phyloP scores from a whole-genome alignment of 495 filamentous ascomycete species.

The Aspergillus campestris region DNA sequence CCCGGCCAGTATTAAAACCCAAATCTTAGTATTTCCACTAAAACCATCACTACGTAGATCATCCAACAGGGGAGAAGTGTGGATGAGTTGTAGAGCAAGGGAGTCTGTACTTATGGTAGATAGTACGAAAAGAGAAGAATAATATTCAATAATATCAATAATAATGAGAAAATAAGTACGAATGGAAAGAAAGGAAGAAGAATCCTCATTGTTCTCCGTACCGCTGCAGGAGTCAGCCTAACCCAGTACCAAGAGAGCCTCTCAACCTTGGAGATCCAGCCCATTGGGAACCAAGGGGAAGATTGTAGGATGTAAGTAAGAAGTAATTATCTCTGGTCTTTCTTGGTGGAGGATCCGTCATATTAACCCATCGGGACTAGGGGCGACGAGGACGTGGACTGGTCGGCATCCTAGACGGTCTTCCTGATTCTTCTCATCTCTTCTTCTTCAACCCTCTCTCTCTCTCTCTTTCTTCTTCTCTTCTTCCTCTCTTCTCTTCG shows the following conservation, averaged over 20 bases:
- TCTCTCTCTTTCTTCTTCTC: constrained; percentile 4
- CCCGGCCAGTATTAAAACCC: too few relatives aligned
- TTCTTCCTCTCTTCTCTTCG: constrained; percentile 5
- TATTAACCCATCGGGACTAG: constrained; percentile 44
- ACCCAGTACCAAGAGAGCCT: too few relatives aligned
- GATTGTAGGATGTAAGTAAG: too few relatives aligned
- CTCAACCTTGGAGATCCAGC: too few relatives aligned
- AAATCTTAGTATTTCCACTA: constrained; percentile 6
- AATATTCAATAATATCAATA: too few relatives aligned
- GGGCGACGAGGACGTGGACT: constrained; percentile 27
- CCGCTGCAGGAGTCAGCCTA: too few relatives aligned
- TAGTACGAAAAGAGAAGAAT: too few relatives aligned
- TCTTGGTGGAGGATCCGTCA: constrained; percentile 37
- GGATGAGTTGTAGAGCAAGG: not conserved
- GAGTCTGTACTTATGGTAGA: not conserved
- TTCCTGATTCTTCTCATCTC: constrained; percentile 19
- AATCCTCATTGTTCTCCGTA: too few relatives aligned
- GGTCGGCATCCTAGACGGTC: constrained; percentile 33
- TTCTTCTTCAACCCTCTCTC: constrained; percentile 9
- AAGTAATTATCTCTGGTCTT: constrained; percentile 21
- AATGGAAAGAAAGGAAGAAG: too few relatives aligned
- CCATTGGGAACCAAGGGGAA: too few relatives aligned
- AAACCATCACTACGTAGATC: constrained; percentile 14
- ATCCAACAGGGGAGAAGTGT: constrained; percentile 1
- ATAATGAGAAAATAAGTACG: too few relatives aligned